Evolutionary conservation across 1,284 basidiomycete species (phyloP), one percentile per base, ranked within the genome.

Genomic region (Microbotryomycetes sp.): DNA sequence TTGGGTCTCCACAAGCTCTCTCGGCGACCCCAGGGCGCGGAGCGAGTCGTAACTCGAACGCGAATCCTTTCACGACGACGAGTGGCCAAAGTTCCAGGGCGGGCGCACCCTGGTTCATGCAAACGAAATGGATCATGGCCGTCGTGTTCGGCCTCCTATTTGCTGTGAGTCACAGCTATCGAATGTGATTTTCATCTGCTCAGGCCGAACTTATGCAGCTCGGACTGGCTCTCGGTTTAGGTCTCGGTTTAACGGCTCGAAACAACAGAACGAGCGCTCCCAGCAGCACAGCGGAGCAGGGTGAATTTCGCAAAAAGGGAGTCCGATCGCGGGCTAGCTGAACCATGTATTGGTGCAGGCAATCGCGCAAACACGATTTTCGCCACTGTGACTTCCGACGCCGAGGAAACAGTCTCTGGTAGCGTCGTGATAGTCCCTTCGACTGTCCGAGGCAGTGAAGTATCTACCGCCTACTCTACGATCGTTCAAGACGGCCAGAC

Each of bases 161-260:
- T 41, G 35, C 35, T 41, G 35, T 41, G 35, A 41, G 35, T 41
- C 18, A 41, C 35, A 41, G 35, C 18, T 41, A 41, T 41, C 11
- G 18, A 41, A 11, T 41, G 35, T 9, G 11, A 41, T 18, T 41
- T 9, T 9, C 35, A 9, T 11, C 35, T 41, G 35, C 35, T 41
- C 11, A 41, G 11, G 18, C 35, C 11, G 11, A 18, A 18, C 11
- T 7, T 26, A 21, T 21, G 16, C 24, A 35, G 29, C 56, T 60
- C 3, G 62, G 57, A 5, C 28, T 67, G 2, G 65, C 61, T 2
- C 57, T 67, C 9, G 65, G 65, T 0, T 29, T 67, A 4, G 65
- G 65, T 1, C 59, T 67, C 1, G 65, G 65, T 7, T 24, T 67
- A 3, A 59, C 57, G 3, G 51, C 54, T n/a, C 54, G 45, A 46